Evolutionary conservation across 108 stramenopile genomes (phyloP), one percentile per base, ranked within the genome.

Genomic region (Cyclotella cryptica): DNA sequence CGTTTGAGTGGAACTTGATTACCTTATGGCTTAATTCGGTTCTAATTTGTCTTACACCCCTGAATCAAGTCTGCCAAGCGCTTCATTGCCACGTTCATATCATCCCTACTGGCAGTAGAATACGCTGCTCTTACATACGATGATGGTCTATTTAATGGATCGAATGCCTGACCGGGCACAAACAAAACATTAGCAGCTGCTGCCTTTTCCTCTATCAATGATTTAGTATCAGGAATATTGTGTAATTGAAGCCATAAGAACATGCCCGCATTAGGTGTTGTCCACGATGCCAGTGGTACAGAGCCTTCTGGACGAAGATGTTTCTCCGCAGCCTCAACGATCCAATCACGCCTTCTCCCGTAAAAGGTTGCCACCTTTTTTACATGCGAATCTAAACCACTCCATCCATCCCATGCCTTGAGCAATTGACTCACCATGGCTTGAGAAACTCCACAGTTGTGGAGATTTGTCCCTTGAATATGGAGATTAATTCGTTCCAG

Each of bases 391-490:
- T 86, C 69, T 44, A 84, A 69, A 15, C 86, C 88, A 27, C 30
- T 44, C 65, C 65, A 66, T 11, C 40, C 59, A 22, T 81, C 85
- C 84, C 87, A 88, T 22, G 71, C 60, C 8, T 71, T 29, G 18
- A 88, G 27, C 29, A 86, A 18, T 51, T 79, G 75, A 7, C 55
- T 22, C 1, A 86, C 66, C 24, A 86, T 69, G 7, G 81, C 68
- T 69, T 91, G 90, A 19, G 88, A 84, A 11, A 88, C 46, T n/a
- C 88, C 84, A 47, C 66, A 80, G 11, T 86, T 51, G 60, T 87
- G 76, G 43, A 81, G 72, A 64, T 44, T 57, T 8, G 84, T 84
- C 18, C 72, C 70, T 80, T 91, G 86, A 47, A 53, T 61, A 19
- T 77, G 78, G 0, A 87, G 69, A 66, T 54, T 47, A 22, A 87